These are phyloP conservation scores for Talaromyces trachyspermus DNA, from an alignment of 495 filamentous ascomycete species.

Conservation along the genomic window DNA sequence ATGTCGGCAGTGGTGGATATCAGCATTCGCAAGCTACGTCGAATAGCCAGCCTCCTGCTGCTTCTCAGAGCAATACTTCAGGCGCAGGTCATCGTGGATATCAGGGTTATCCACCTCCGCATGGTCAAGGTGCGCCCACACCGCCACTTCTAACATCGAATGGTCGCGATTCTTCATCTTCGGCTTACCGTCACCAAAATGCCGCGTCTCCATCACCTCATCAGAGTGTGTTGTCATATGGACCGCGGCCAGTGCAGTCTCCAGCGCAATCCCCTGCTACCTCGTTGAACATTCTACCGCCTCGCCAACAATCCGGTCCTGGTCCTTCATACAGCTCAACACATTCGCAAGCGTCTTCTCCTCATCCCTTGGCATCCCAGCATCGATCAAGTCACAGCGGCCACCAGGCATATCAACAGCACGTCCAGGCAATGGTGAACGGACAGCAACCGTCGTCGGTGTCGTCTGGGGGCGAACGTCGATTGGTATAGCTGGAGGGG, in stretches of 20 bases:
- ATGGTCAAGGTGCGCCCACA: constrained; percentile 15
- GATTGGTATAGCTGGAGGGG: constrained; percentile 22
- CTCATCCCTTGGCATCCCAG: constrained; percentile 16
- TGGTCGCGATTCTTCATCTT: constrained; percentile 27
- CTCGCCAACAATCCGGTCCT: constrained; percentile 21
- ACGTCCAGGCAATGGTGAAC: constrained; percentile 35
- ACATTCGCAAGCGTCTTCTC: constrained; percentile 18
- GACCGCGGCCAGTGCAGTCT: constrained; percentile 27
- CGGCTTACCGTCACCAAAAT: constrained; percentile 22
- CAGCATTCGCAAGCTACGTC: constrained; percentile 29
- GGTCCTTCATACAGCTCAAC: constrained; percentile 20
- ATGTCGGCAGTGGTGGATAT: constrained; percentile 18
- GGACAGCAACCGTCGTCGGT: constrained; percentile 27
- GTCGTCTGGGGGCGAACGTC: constrained; percentile 21
- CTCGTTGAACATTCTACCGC: constrained; percentile 23
- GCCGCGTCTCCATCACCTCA: constrained; percentile 30
- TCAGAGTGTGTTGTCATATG: constrained; percentile 23
- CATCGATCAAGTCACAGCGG: constrained; percentile 14
- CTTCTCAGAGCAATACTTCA: constrained; percentile 14
- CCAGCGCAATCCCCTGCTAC: constrained; percentile 27
- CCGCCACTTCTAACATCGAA: constrained; percentile 9
- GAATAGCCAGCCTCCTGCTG: constrained; percentile 25
- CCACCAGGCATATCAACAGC: constrained; percentile 32
- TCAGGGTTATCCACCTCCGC: constrained; percentile 26
- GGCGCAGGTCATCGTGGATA: constrained; percentile 26